phyloP scores from a whole-genome alignment of 2,329 filamentous ascomycete species.

The Colletotrichum paranaense region DNA sequence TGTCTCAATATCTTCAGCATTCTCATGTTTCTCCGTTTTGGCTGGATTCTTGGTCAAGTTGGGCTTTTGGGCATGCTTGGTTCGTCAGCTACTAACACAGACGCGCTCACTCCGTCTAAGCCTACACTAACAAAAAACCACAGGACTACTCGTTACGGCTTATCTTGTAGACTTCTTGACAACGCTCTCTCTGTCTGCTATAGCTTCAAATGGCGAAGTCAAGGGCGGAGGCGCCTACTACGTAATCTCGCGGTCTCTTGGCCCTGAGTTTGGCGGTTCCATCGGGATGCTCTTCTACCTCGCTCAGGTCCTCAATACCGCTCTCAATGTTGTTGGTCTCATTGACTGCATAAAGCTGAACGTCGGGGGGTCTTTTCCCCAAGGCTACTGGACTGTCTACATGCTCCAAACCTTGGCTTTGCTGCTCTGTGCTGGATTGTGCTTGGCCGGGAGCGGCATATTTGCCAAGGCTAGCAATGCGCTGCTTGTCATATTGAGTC shows the following conservation, averaged over 20 bases:
- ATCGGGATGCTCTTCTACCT: conserved; percentile 91
- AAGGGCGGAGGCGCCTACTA: conserved; percentile 91
- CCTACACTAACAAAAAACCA: conserved; percentile 36
- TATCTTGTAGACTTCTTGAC: conserved; percentile 88
- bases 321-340: conserved; percentile 87
- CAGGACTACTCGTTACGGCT: conserved; percentile 78
- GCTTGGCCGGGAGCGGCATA: conserved; percentile 81
- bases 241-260: conserved; percentile 85
- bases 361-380: conserved; percentile 73
- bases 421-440: conserved; percentile 77
- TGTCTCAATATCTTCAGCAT: conserved; percentile 90
- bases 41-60: conserved; percentile 83
- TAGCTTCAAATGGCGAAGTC: conserved; percentile 90
- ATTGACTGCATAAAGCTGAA: conserved; percentile 86
- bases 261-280: conserved; percentile 89
- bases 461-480: conserved; percentile 86
- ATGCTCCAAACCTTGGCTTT: conserved; percentile 79
- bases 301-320: conserved; percentile 89
- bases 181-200: conserved; percentile 86
- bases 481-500: conserved; percentile 75
- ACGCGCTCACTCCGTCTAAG: conserved; percentile 2
- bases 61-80: conserved; percentile 84
- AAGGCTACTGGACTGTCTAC: conserved; percentile 82
- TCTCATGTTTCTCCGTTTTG: conserved; percentile 92
- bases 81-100: conserved; percentile 49